Conservation (phyloP, 129 eudicot genomes). For the Apium graveolens region DNA sequence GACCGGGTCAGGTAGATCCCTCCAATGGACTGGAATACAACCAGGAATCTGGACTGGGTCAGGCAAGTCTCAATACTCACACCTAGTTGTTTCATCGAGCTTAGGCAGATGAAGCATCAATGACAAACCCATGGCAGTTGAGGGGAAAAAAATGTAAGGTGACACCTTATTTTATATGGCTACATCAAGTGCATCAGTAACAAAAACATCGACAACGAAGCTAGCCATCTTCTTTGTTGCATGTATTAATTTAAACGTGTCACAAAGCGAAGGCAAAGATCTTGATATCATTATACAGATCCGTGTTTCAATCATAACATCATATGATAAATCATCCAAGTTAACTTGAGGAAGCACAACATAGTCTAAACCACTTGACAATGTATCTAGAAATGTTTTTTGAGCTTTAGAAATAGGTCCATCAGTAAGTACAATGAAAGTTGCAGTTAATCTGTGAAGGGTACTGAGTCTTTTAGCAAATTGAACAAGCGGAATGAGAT, state of each 20-base stretch:
- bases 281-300: conserved; percentile 20
- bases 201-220: conserved; percentile 32
- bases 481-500: conserved; percentile 22
- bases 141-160: conserved; percentile 26
- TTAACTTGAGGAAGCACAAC: conserved; percentile 38
- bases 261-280: conserved; percentile 18
- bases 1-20: conserved; percentile 23
- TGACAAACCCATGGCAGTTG: conserved; percentile 28
- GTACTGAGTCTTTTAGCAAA: conserved; percentile 14
- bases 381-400: conserved; percentile 31
- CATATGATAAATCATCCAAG: conserved; percentile 33
- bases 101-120: conserved; percentile 14
- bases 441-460: conserved; percentile 14
- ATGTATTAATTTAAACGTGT: not conserved
- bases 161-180: conserved; percentile 24
- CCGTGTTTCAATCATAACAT: conserved; percentile 26
- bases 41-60: conserved; percentile 32
- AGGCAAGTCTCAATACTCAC: conserved; percentile 21
- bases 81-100: conserved; percentile 13
- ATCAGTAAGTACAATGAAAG: conserved; percentile 44
- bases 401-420: conserved; percentile 37
- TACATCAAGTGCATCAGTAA: conserved; percentile 22
- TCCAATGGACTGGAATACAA: conserved; percentile 26
- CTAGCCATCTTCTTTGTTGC: conserved; percentile 1
- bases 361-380: conserved; percentile 30